These are phyloP conservation scores for Monosporascus sp. DNA, from an alignment of 2,329 filamentous ascomycete genomes.

Conservation along the genomic window DNA sequence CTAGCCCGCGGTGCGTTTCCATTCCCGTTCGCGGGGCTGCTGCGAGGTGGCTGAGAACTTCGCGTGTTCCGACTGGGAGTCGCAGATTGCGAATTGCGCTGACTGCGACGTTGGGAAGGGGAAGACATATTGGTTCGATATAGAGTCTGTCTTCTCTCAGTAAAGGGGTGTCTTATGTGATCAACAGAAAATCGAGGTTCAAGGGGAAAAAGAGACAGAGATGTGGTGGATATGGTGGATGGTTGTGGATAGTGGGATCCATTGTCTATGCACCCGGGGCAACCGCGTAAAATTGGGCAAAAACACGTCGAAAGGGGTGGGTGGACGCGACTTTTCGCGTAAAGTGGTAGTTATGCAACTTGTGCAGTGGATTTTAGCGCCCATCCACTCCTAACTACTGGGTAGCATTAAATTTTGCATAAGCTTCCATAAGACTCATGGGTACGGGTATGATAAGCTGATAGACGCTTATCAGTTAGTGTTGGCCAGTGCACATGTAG, in stretches of 20 bases:
- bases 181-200: neutral
- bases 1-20: conserved; percentile 17
- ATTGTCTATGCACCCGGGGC: conserved; percentile 7
- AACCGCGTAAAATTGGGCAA: conserved; percentile 19
- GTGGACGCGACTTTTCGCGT: conserved; percentile 25
- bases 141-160: neutral
- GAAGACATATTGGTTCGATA: conserved; percentile 52
- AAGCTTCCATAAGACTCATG: too few species aligned
- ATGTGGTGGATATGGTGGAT: neutral
- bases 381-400: too few species aligned
- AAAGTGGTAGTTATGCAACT: conserved; percentile 22
- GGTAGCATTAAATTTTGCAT: too few species aligned
- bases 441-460: too few species aligned
- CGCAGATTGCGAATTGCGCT: conserved; percentile 47
- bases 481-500: too few species aligned
- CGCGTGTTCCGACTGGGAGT: conserved; percentile 50
- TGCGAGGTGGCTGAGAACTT: conserved; percentile 50
- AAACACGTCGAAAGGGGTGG: conserved; percentile 20
- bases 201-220: neutral
- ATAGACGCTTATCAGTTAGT: too few species aligned
- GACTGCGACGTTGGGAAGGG: conserved; percentile 49
- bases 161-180: neutral
- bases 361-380: conserved; percentile 11
- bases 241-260: conserved; percentile 1
- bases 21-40: conserved; percentile 35